Base-by-base conservation (phyloP, 495 filamentous ascomycete species). In the Neurospora hispaniola region DNA sequence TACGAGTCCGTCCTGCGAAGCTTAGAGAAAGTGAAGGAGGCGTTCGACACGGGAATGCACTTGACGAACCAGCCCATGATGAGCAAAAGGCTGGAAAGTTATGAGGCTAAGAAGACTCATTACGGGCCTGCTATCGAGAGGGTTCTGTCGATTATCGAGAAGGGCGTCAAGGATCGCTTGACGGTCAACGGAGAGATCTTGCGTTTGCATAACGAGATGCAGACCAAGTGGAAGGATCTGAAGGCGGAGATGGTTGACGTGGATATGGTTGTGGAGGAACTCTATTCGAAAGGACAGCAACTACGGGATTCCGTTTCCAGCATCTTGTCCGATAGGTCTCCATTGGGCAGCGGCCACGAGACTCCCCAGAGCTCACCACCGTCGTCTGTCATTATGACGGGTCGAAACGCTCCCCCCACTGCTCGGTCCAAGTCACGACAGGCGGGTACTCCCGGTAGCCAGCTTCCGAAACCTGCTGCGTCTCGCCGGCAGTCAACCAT, bases 141-240 rank as follows among this genome's bases (percentile, higher is more conserved):
- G 66, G 93, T 98, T 14, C 82, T 98, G 54, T 87, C 88, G 23
- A 96, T 98, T 79, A 97, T 98, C 62, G 93, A 96, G 73, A 95
- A 93, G 78, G 96, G 94, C 23, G 90, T 98, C 74, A 92, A 91
- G 76, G 93, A 98, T 75, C 89, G 96, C 16, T 82, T 96, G 44
- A 98, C 95, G 2, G 93, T 98, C 66, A 98, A 98, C 76, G 94
- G 96, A 39, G 96, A 99, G 82, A 94, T 97, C 73, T 79, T 97
- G 39, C 87, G 93, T 18, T 83, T 98, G 39, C 89, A 97, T 76
- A 86, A 88, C 9, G 94, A 97, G 76, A 91, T 97, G 86, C 88
- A 90, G 72, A 87, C 88, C 7, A 91, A 90, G 75, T 94, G 93
- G 87, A 88, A 90, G 73, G 88, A 89, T 5, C 83, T 97, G 69